Percentiles rank a stretch among this genome's conserved stretches.
phyloP scores from a whole-genome alignment of 345 rosid species.

The Rubroshorea leprosula region DNA sequence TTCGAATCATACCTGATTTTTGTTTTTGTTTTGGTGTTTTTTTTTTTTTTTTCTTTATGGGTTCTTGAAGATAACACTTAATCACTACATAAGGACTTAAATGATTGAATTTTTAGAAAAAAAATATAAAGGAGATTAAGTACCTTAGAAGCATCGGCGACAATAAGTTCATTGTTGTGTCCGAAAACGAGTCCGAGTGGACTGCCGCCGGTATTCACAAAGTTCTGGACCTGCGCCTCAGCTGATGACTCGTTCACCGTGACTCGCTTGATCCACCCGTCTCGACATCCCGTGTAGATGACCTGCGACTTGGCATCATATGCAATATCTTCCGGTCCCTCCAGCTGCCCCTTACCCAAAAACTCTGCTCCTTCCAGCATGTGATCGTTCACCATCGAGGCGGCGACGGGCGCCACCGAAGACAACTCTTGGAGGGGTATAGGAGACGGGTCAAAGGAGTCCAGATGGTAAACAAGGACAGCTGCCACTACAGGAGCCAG shows the following conservation, averaged over 20 bases:
- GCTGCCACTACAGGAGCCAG: constrained; percentile 32
- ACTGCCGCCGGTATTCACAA: constrained; percentile 73
- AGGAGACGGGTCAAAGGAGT: constrained; percentile 47
- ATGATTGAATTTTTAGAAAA: no score
- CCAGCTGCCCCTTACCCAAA: constrained; percentile 38
- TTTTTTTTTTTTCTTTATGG: no score
- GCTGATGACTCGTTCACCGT: constrained; percentile 36
- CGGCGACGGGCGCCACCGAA: constrained; percentile 11
- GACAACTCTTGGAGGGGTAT: constrained; percentile 35
- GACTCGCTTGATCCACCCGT: constrained; percentile 87
- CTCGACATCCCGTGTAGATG: constrained; percentile 52
- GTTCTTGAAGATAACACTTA: no score
- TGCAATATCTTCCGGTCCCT: constrained; percentile 57
- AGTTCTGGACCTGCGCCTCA: constrained; percentile 36
- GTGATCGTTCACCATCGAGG: constrained; percentile 19
- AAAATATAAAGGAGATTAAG: background rate
- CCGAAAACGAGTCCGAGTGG: constrained; percentile 75
- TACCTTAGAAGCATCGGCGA: constrained; percentile 74
- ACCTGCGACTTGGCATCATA: constrained; percentile 33
- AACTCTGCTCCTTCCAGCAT: constrained; percentile 41
- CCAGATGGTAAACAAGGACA: constrained; percentile 32
- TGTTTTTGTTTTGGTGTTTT: no score
- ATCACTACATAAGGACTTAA: no score
- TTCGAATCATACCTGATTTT: no score
- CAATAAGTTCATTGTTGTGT: constrained; percentile 35